Evolutionary conservation across 148 eudicot genomes (phyloP), one percentile per base, ranked within the genome.

Genomic region (Nepenthes mirabilis): DNA sequence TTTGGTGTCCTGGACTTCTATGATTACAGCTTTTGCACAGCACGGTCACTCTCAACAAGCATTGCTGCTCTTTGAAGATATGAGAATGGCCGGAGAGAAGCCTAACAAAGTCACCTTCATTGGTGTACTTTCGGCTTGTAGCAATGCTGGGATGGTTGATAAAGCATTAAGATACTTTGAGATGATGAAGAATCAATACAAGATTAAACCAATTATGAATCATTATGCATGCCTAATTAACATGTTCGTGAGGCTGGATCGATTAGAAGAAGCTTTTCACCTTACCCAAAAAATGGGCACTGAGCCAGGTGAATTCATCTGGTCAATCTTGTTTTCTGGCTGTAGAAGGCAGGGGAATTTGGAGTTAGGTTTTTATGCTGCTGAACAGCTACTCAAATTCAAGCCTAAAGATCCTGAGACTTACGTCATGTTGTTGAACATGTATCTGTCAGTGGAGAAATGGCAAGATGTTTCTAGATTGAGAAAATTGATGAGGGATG

Each of bases 41-140:
- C 83, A 86, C 51, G 94, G 94, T 14, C 68, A 32, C 62, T 70
- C 77, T 13, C 63, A 76, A 58, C 75, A 83, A 68, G 94, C 94
- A 13, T 48, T 86, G 58, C 75, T 81, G 68, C 84, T 81, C 0
- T 86, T 86, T 53, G 75, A 79, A 59, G 86, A 86, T 56, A 80
- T 86, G 86, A 64, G 79, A 65, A 49, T 74, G 45, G 67, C 79
- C n/a, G 86, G 94, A 7, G 82, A 70, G 61, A 77, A 75, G 61
- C 88, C 94, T 47, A 86, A 86, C 72, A 74, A 79, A 68, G 68
- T 86, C 43, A 83, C 94, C 1, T 86, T 86, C 60, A 79, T 81
- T 6, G 84, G 79, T 2, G 82, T 86, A 14, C 82, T 86, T 57
- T 72, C 94, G 3, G 94, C 94, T 11, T 86, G 88, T 65, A 86